Base-by-base conservation (phyloP, 1,139 yeast species). In the Suhomyces yuchorum region DNA sequence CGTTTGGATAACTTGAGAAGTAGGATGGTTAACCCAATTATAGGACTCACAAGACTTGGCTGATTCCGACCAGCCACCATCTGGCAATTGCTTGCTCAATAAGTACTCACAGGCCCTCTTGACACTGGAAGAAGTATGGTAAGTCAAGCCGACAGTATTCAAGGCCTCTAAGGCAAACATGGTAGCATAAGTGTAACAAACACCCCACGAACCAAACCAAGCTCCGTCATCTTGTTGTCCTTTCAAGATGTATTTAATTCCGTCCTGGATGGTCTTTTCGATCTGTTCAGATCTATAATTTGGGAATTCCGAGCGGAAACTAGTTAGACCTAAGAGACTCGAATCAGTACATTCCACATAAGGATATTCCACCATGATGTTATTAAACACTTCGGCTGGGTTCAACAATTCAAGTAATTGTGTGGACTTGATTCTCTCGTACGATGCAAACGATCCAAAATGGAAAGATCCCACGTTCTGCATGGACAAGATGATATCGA, bases 191-290 rank as follows among this genome's bases (percentile, higher is more conserved):
- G 97, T 89, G 63, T 80, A 91, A 62, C 99, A 95, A 9, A 95
- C 86, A 38, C 99, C 99, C 99, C 99, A 95, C 38, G 92, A 85
- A 1, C 99, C 99, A 64, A 92, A 95, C 98, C 99, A 95, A 8
- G 96, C 85, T 0, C 99, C 99, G 64, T 93, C 97, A 0, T 64
- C 61, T 40, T 77, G 73, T 66, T 95, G 99, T 2, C 80, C 79
- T 4, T 72, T 65, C 44, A 80, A 79, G 42, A 95, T 89, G 59
- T 85, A 95, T 3, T 78, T 68, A 14, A 89, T 77, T 0, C 97
- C 98, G 48, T 82, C 77, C 4, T 80, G 74, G 41, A 95, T 87
- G 0, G 97, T 84, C 32, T 71, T 60, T 43, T 78, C 71, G 38
- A 95, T 84, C 42, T 87, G 90, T 8, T 75, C 77, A 3, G 78